These are phyloP conservation scores for Vicia sativa DNA, from an alignment of 306 rosid genomes.

Conservation along the genomic window DNA sequence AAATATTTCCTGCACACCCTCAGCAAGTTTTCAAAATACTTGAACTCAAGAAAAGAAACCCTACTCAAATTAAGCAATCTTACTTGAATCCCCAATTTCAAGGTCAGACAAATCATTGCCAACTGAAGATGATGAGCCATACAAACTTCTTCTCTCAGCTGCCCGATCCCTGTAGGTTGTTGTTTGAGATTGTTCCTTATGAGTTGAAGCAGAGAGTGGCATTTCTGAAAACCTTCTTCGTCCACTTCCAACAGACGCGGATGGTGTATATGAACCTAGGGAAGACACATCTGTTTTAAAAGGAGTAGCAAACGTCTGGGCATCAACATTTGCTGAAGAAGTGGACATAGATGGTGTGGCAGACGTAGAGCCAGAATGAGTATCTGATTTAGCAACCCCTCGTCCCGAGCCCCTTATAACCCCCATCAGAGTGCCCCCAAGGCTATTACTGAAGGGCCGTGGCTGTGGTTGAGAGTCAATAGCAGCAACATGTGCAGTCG, in stretches of 20 bases:
- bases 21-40: slow-evolving; percentile 23
- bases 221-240: slow-evolving; percentile 90
- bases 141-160: slow-evolving; percentile 92
- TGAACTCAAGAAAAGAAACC: slow-evolving; percentile 38
- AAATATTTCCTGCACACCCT: slow-evolving; percentile 27
- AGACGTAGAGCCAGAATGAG: slow-evolving; percentile 51
- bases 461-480: slow-evolving; percentile 68
- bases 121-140: slow-evolving; percentile 73
- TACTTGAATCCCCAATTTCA: slow-evolving; percentile 78
- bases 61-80: slow-evolving; percentile 49
- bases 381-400: slow-evolving; percentile 67
- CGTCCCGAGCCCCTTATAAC: slow-evolving; percentile 97
- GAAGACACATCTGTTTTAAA: slow-evolving; percentile 89
- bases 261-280: slow-evolving; percentile 68
- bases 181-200: slow-evolving; percentile 72
- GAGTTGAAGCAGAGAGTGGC: slow-evolving; percentile 73
- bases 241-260: slow-evolving; percentile 67
- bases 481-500: slow-evolving; percentile 49
- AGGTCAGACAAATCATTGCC: slow-evolving; percentile 67
- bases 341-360: slow-evolving; percentile 46
- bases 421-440: slow-evolving; percentile 89
- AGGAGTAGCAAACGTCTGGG: slow-evolving; percentile 54
- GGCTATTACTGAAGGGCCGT: slow-evolving; percentile 81
- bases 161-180: slow-evolving; percentile 92
- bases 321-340: slow-evolving; percentile 53